These are phyloP conservation scores for Proliferodiscus dingleyae DNA, from an alignment of 2,329 filamentous ascomycete genomes.

Conservation along the genomic window DNA sequence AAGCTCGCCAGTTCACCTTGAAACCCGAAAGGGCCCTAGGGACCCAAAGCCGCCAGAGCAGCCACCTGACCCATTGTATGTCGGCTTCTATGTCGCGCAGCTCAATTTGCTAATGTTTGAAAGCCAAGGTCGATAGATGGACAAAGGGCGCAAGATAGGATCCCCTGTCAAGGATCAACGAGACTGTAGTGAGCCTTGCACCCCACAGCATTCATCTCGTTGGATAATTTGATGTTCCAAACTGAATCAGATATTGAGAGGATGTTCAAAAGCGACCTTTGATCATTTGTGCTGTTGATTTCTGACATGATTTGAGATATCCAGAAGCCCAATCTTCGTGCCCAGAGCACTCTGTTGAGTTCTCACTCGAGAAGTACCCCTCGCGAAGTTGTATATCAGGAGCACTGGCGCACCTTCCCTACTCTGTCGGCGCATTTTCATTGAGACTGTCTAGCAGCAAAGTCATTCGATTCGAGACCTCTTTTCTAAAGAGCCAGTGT, in stretches of 20 bases:
- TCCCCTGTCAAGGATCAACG: background rate
- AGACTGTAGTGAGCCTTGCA: background rate
- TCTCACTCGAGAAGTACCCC: background rate
- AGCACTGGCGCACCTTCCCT: too few relatives aligned
- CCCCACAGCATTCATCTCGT: background rate
- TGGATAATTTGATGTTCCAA: background rate
- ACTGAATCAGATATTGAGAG: background rate
- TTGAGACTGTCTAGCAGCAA: background rate
- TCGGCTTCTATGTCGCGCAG: background rate
- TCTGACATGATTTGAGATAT: background rate
- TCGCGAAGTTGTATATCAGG: too few relatives aligned
- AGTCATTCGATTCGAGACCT: too few relatives aligned
- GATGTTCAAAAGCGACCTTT: background rate
- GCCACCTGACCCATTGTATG: background rate
- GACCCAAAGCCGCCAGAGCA: background rate
- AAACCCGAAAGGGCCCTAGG: background rate
- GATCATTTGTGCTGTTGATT: background rate
- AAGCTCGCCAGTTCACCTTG: background rate
- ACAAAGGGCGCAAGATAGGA: background rate
- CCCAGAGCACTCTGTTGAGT: background rate
- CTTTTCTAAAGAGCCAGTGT: too few relatives aligned
- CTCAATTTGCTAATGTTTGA: background rate
- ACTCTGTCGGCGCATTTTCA: background rate
- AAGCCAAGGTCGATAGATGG: background rate
- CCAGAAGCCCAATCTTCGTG: background rate